Base-by-base conservation (phyloP, 306 rosid genomes). In the Medicago ruthenica region DNA sequence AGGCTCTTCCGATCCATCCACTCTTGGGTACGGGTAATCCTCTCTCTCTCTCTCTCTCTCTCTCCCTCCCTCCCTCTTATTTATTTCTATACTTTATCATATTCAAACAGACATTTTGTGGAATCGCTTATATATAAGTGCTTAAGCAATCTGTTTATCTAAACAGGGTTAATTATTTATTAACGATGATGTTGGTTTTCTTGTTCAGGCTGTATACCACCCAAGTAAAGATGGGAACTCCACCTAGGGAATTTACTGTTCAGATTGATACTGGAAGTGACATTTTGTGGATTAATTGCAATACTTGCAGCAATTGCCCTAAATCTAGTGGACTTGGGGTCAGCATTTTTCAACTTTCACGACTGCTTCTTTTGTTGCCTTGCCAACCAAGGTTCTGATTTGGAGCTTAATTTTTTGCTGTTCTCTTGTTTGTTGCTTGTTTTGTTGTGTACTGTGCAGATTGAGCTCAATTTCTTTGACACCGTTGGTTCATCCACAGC, bases 261-360 rank as follows among this genome's bases (percentile, higher is more conserved):
- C 96, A 92, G 87, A 90, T 95, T 71, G 99, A 92, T 78, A 90
- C 97, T 1, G 97, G 99, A 70, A 95, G 99, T 64, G 99, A 95
- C 65, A 86, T 90, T 76, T 87, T 95, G 88, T 95, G 99, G 99
- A 86, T 95, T 65, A 91, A 87, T 76, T 90, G 99, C 87, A 88
- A 81, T 79, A 77, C 97, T 61, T 95, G 99, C 87, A 86, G 80
- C 40, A 86, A 93, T 80, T 92, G 97, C 73, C 99, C 97, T 74
- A 89, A 85, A 66, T 74, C 96, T 59, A 95, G 99, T 83, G 89
- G 82, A 63, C 91, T 95, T 2, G 97, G 99, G 76, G 99, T 95
- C 74, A 84, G 83, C 51, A 51, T 80, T 71, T 71, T 79, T 34
- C 53, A 8, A 6, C 72, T 42, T 58, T 18, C 5, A 74, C 51